A percentile compares a stretch with the other conserved stretches of the same genome.
Evolutionary conservation across 345 rosid genomes (phyloP).

Genomic region (Linum trigynum): DNA sequence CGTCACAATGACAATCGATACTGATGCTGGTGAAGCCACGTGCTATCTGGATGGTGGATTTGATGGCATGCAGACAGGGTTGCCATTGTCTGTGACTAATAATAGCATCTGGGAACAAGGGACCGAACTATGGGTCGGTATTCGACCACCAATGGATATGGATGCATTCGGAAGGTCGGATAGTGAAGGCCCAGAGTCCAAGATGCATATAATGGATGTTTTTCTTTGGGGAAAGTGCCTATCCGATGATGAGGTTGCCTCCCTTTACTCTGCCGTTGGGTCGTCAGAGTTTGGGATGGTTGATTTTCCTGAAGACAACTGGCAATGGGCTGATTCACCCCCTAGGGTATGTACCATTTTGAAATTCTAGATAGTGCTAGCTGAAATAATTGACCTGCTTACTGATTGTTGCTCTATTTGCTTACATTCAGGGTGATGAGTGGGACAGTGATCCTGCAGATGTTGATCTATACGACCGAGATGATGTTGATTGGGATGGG

Average conservation of each 20-base stretch:
- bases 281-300: conserved; percentile 61
- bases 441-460: conserved; percentile 99
- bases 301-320: conserved; percentile 81
- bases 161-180: conserved; percentile 99
- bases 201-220: conserved; percentile 99
- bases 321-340: conserved; percentile 98
- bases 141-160: conserved; percentile 82
- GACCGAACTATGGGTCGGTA: conserved; percentile 90
- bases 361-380: conserved; percentile 8
- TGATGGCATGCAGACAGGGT: conserved; percentile 77
- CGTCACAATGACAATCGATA: conserved; percentile 92
- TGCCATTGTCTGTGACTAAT: conserved; percentile 51
- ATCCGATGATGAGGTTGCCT: conserved; percentile 80
- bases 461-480: conserved; percentile 92
- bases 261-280: conserved; percentile 74
- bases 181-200: conserved; percentile 97
- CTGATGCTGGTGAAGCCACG: conserved; percentile 90
- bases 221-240: conserved; percentile 97
- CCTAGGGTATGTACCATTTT: conserved; percentile 56
- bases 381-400: conserved; percentile 8
- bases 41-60: conserved; percentile 96
- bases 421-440: conserved; percentile 64
- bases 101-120: conserved; percentile 81
- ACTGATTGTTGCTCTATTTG: conserved; percentile 20
- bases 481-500: conserved; percentile 98